These are phyloP conservation scores for Phytopythium cucurbitacearum DNA, from an alignment of 352 stramenopile species.

Conservation along the genomic window DNA sequence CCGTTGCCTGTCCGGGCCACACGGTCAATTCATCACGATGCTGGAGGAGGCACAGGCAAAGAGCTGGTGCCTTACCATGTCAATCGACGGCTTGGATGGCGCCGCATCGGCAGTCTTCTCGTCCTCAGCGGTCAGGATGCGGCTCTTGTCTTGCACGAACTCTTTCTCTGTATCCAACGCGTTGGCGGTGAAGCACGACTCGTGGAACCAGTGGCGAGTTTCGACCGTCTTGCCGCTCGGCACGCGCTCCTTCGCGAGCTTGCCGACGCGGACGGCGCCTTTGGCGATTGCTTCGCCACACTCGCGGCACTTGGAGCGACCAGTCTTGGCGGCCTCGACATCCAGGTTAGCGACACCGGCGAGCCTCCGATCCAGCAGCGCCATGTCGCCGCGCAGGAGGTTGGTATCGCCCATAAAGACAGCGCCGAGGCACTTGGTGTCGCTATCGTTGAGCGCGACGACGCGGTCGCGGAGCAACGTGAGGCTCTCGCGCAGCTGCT, in stretches of 20 bases:
- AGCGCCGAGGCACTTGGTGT: constrained; percentile 38
- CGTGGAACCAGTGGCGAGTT: constrained; percentile 60
- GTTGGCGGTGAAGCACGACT: constrained; percentile 35
- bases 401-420: constrained; percentile 82
- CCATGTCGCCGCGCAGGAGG: constrained; percentile 54
- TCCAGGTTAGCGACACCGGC: constrained; percentile 32
- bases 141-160: constrained; percentile 15
- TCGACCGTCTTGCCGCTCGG: constrained; percentile 36
- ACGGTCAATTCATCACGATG: background rate
- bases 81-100: background rate
- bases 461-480: constrained; percentile 41
- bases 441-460: constrained; percentile 12
- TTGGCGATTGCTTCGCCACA: constrained; percentile 49
- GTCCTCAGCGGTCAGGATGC: constrained; percentile 10
- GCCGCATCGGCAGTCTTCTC: background rate
- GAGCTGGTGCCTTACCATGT: background rate
- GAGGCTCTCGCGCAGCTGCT: constrained; percentile 57
- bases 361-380: constrained; percentile 39
- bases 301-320: constrained; percentile 47
- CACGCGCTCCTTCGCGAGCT: constrained; percentile 40
- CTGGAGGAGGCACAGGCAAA: background rate
- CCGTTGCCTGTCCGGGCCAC: constrained; percentile 16
- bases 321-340: constrained; percentile 46
- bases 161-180: constrained; percentile 40
- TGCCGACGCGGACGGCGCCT: constrained; percentile 42